Conservation (phyloP, 2,329 filamentous ascomycete genomes). For the Byssothecium circinans region DNA sequence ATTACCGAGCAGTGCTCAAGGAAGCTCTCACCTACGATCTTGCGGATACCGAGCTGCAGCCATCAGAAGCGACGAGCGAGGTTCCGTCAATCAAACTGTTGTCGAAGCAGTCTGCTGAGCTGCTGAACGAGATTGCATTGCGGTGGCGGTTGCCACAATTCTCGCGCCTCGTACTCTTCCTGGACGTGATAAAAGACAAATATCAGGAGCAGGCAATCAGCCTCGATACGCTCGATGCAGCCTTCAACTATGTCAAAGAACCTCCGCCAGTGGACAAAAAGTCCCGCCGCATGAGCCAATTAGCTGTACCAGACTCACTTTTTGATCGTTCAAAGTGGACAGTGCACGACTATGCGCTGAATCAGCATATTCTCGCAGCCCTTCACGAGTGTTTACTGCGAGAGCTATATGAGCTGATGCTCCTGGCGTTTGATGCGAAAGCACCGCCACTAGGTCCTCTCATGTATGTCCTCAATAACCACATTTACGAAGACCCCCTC, state of each 20-base stretch:
- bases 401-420: constrained; percentile 84
- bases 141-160: constrained; percentile 88
- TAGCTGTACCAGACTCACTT: constrained; percentile 42
- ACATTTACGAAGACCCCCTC: constrained; percentile 75
- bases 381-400: constrained; percentile 81
- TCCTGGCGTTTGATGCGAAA: constrained; percentile 87
- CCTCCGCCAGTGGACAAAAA: constrained; percentile 67
- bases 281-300: constrained; percentile 54
- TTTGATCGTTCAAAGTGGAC: constrained; percentile 56
- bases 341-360: constrained; percentile 55
- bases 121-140: constrained; percentile 81
- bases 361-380: constrained; percentile 72
- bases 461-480: constrained; percentile 77
- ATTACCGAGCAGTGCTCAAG: constrained; percentile 80
- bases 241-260: constrained; percentile 80
- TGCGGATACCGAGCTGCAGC: constrained; percentile 56
- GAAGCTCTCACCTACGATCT: constrained; percentile 70
- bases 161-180: constrained; percentile 74
- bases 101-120: constrained; percentile 77
- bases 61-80: constrained; percentile 53
- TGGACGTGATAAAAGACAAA: constrained; percentile 84
- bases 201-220: constrained; percentile 81
- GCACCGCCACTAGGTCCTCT: constrained; percentile 77
- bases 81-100: constrained; percentile 56
- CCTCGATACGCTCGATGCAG: constrained; percentile 78